A percentile compares a stretch with the other conserved stretches of the same genome.
Evolutionary conservation across 2,329 filamentous ascomycete species (phyloP).

Genomic region (Pseudonectria foliicola): DNA sequence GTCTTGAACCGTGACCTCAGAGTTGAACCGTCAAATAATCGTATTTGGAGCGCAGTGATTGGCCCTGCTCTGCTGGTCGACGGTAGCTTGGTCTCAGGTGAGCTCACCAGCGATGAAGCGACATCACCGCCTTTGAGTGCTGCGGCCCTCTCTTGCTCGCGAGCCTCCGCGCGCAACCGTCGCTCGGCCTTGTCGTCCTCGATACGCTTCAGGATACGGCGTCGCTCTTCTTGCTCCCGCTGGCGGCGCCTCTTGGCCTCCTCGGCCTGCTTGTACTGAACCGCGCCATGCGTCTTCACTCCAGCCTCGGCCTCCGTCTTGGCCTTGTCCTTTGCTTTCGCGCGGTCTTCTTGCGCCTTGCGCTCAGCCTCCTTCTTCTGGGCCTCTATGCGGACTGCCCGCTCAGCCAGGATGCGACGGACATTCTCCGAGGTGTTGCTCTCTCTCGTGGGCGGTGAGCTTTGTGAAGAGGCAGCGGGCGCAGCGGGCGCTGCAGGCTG

Average conservation of each 20-base stretch:
- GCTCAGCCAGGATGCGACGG: conserved; percentile 40
- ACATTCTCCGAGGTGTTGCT: conserved; percentile 27
- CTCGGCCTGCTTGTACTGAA: conserved; percentile 41
- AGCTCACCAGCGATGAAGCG: conserved; percentile 22
- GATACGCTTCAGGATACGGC: conserved; percentile 66
- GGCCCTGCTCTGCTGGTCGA: conserved; percentile 21
- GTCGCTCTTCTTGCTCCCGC: conserved; percentile 60
- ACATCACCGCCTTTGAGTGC: conserved; percentile 23
- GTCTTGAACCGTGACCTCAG: conserved; percentile 67
- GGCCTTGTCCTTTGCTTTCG: conserved; percentile 40
- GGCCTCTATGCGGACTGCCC: conserved; percentile 36
- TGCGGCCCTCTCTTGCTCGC: conserved; percentile 34
- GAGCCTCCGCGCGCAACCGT: conserved; percentile 46
- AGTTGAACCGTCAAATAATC: conserved; percentile 77
- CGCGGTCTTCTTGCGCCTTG: conserved; percentile 43
- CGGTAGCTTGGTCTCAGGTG: conserved; percentile 26
- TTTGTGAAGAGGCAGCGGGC: conserved; percentile 9
- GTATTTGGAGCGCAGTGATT: conserved; percentile 60
- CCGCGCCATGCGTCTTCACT: conserved; percentile 22
- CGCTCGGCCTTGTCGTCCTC: conserved; percentile 69
- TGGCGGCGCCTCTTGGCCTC: conserved; percentile 56
- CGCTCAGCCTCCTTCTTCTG: conserved; percentile 38
- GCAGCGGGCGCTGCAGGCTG: conserved; percentile 15
- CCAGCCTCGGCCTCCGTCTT: conserved; percentile 33
- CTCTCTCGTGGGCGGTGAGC: conserved; percentile 9